Percentiles rank a stretch among this genome's conserved stretches.
Conservation (phyloP, 768 basidiomycete genomes). For the Suillus brevipes region DNA sequence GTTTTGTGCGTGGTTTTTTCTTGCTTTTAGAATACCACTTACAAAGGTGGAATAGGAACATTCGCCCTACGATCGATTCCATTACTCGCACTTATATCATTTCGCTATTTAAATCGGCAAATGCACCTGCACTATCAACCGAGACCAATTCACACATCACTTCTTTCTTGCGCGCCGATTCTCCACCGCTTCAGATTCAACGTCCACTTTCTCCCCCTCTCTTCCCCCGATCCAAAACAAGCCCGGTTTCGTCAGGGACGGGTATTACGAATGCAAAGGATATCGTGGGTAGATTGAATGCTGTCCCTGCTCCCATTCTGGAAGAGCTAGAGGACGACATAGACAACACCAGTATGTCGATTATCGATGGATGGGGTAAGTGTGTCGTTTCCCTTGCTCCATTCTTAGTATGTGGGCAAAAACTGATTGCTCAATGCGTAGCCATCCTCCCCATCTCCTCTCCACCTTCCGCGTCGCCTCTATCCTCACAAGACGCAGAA, state of each 20-base stretch:
- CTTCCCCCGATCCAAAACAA: conserved; percentile 36
- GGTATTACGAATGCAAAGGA: conserved; percentile 25
- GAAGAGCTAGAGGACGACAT: conserved; percentile 46
- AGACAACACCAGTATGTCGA: conserved; percentile 49
- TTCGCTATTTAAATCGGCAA: conserved; percentile 28
- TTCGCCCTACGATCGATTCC: conserved; percentile 32
- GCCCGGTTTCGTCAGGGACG: neutral
- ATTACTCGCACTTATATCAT: conserved; percentile 25
- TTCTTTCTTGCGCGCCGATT: conserved; percentile 32
- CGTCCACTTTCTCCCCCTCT: conserved; percentile 43
- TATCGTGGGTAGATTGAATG: conserved; percentile 27
- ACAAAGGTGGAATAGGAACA: conserved; percentile 26
- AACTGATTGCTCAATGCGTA: conserved; percentile 26
- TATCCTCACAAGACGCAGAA: conserved; percentile 42
- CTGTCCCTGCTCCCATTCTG: conserved; percentile 25
- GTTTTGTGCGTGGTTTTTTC: conserved; percentile 39
- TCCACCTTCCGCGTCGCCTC: conserved; percentile 35
- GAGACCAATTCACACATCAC: conserved; percentile 19
- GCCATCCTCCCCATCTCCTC: conserved; percentile 42
- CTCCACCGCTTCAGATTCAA: conserved; percentile 26
- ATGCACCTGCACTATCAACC: conserved; percentile 13
- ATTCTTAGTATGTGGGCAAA: conserved; percentile 24
- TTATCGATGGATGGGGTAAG: conserved; percentile 69
- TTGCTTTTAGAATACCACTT: conserved; percentile 5
- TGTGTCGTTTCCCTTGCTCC: conserved; percentile 15